Base-by-base conservation (phyloP, 2,329 filamentous ascomycete genomes). In the Penicillium psychrosexuale region DNA sequence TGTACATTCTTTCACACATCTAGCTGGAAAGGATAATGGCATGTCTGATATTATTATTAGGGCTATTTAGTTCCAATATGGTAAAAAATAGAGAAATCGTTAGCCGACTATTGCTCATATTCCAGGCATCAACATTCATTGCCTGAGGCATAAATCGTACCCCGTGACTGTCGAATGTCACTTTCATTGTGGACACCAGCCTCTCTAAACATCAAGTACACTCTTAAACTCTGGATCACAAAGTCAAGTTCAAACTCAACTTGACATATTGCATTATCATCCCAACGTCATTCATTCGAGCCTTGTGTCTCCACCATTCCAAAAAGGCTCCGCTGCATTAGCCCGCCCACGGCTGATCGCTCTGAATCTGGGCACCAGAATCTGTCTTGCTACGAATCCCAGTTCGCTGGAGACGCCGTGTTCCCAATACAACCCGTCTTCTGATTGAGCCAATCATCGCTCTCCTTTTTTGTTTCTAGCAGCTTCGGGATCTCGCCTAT, bases 331-430 rank as follows among this genome's bases (percentile, higher is more conserved):
- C 61, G 62, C 61, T 66, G 64, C 63, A 66, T 66, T 66, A 64
- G 64, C 61, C 59, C 60, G 64, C 61, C 58, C 59, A 63, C 61
- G 61, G 64, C 61, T 62, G 64, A 66, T 66, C 64, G 50, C 62
- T 58, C 63, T 66, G 55, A 61, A 63, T 65, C 60, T 57, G 64
- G 64, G 48, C 55, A 49, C 54, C 58, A 61, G 57, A 63, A 63
- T 62, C 49, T 61, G 60, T 61, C 54, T 55, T 56, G 55, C 50
- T 49, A 58, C 54, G 53, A 62, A 53, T 59, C 53, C 56, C 36
- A 34, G 47, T 30, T 22, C 55, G 48, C 50, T 55, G 49, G 51
- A 49, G 56, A 50, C 55, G 57, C 59, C 55, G 60, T 47, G 42
- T 57, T 57, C 53, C 42, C 43, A 58, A 49, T 51, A 51, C 30